Evolutionary conservation across 2,329 filamentous ascomycete species (phyloP), one percentile per base, ranked within the genome.

Genomic region (Blumeria graminis): DNA sequence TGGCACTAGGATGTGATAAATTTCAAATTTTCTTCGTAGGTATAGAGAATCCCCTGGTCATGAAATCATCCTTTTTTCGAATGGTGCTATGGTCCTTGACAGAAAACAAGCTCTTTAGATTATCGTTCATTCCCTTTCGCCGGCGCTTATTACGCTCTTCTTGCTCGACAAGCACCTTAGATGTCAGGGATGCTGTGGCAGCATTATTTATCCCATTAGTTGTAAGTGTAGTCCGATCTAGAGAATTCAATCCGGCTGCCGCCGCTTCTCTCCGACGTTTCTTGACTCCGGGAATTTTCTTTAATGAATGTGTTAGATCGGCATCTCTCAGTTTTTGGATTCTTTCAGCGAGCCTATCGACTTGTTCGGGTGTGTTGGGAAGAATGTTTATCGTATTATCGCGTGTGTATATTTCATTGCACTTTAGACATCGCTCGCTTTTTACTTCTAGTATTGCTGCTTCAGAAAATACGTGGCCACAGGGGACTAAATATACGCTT

Each of bases 381-480:
- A 96, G 71, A 53, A 98, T 86, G 0, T 85, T 73, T n/a, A 98
- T 81, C 16, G 94, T 71, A 62, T 96, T 86, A 34, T 84, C 80
- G 28, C 75, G 68, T 22, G 77, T 76, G 64, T 92, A 95, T 0
- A 74, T 64, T 57, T 81, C 79, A 61, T 83, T 86, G 69, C 92
- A 98, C 70, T 90, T 76, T 0, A 78, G 76, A 57, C 80, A 83
- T 0, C 67, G 65, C 33, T 74, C 72, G 60, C 84, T 82, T 28
- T 74, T 73, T n/a, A 93, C 79, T 68, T 92, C 85, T 62, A 82
- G 84, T 61, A 96, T 81, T 7, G 88, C 87, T 56, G 81, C 80
- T 59, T 93, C 88, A 0, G 86, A 82, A 69, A 96, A 96, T 0
- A 86, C 89, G 71, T 98, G 93, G 0, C 92, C 93, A 64, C 92